Percentiles rank a stretch among this genome's conserved stretches.
Evolutionary conservation across 208 protist genomes (phyloP).

Genomic region (Herpetomonas tarakana): DNA sequence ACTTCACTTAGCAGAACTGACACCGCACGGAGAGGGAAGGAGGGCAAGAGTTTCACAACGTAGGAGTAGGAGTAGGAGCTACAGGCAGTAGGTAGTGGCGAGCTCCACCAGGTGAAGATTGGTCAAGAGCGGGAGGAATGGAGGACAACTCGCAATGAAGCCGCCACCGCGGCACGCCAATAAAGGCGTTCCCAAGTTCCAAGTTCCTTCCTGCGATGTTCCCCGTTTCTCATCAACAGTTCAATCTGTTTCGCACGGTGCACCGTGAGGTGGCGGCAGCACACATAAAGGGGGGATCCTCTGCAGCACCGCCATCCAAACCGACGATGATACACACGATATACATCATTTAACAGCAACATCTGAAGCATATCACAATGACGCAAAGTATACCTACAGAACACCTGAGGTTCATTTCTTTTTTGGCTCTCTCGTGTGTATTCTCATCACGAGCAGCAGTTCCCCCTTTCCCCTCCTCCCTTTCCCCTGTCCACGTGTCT

Average conservation of each 20-base stretch:
- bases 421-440: neutral
- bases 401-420: neutral
- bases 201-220: too few relatives aligned
- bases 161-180: neutral
- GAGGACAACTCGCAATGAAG: too few relatives aligned
- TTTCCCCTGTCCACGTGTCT: too few relatives aligned
- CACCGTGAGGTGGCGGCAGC: neutral
- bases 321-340: neutral
- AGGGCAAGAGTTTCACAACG: neutral
- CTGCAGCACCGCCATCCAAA: neutral
- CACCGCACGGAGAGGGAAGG: neutral
- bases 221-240: neutral
- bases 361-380: conserved; percentile 1
- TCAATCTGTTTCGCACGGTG: too few relatives aligned
- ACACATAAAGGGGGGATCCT: neutral
- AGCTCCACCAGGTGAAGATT: too few relatives aligned
- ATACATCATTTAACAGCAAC: conserved; percentile 5
- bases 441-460: neutral
- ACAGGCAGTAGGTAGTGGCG: too few relatives aligned
- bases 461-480: neutral
- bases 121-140: too few relatives aligned
- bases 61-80: neutral
- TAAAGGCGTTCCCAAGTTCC: too few relatives aligned
- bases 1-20: neutral
- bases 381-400: neutral